A percentile compares a stretch with the other conserved stretches of the same genome.
These are phyloP conservation scores for Boletus tomentosulus DNA, from an alignment of 768 basidiomycete species.

Conservation along the genomic window DNA sequence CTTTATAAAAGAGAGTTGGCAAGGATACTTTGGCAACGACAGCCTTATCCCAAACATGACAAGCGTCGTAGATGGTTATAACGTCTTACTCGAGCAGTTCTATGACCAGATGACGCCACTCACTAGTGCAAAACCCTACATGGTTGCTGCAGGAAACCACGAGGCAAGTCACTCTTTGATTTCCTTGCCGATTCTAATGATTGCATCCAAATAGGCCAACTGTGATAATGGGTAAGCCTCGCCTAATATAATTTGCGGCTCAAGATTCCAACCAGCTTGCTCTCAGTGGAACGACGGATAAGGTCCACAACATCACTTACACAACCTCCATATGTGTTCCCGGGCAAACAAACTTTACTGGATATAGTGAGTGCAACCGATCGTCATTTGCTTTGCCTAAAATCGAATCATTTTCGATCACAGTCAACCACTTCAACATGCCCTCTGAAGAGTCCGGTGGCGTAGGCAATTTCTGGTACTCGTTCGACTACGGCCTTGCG, in stretches of 20 bases:
- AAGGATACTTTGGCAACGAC: conserved; percentile 28
- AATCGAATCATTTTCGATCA: neutral
- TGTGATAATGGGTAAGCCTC: conserved; percentile 26
- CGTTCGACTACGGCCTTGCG: conserved; percentile 28
- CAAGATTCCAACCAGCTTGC: neutral
- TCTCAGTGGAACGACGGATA: conserved; percentile 21
- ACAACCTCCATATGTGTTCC: conserved; percentile 25
- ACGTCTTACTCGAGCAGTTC: conserved; percentile 22
- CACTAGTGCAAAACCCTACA: conserved; percentile 23
- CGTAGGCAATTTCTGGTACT: conserved; percentile 29
- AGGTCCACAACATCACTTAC: conserved; percentile 22
- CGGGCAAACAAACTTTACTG: conserved; percentile 26
- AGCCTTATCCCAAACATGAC: conserved; percentile 25
- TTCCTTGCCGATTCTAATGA: neutral
- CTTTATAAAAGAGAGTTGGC: conserved; percentile 28
- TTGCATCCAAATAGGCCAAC: conserved; percentile 16
- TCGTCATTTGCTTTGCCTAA: neutral
- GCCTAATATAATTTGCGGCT: neutral
- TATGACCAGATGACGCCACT: conserved; percentile 27
- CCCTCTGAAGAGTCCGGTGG: conserved; percentile 25
- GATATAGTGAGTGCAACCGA: conserved; percentile 20
- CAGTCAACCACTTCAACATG: conserved; percentile 29
- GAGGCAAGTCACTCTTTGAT: conserved; percentile 10
- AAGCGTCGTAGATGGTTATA: conserved; percentile 22
- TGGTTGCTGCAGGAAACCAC: conserved; percentile 26